These are phyloP conservation scores for Nannizzia gypsea DNA, from an alignment of 2,329 filamentous ascomycete species.

Conservation along the genomic window DNA sequence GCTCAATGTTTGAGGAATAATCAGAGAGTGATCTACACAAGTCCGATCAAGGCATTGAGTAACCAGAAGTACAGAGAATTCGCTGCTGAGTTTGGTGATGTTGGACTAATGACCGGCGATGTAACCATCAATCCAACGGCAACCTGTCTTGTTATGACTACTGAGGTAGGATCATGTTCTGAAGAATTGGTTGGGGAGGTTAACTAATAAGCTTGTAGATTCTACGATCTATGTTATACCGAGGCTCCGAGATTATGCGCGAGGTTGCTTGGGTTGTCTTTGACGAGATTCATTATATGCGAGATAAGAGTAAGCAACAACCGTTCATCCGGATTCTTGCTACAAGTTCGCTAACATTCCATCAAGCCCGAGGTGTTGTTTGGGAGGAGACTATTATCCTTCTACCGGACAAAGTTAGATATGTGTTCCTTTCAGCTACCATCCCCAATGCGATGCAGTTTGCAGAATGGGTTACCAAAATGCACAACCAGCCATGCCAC, in stretches of 20 bases:
- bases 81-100: conserved; percentile 86
- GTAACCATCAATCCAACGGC: conserved; percentile 98
- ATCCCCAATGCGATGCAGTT: conserved; percentile 99
- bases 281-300: conserved; percentile 97
- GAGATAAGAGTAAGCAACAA: conserved; percentile 55
- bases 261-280: conserved; percentile 98
- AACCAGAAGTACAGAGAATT: conserved; percentile 99
- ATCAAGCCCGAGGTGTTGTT: conserved; percentile 67
- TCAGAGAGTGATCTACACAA: conserved; percentile 97
- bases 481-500: conserved; percentile 92
- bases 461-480: conserved; percentile 97
- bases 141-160: conserved; percentile 97
- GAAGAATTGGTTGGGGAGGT: background rate
- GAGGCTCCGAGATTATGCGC: conserved; percentile 97
- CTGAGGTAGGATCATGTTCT: conserved; percentile 44
- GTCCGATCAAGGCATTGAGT: conserved; percentile 95
- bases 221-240: conserved; percentile 94
- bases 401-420: conserved; percentile 94
- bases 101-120: conserved; percentile 96
- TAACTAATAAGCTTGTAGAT: conserved; percentile 45
- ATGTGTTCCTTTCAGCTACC: conserved; percentile 94
- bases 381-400: conserved; percentile 99
- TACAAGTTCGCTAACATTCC: conserved; percentile 13
- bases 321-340: background rate
- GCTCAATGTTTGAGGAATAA: conserved; percentile 95